phyloP scores from a whole-genome alignment of 805 yeast genomes.

The Wickerhamia fluorescens region DNA sequence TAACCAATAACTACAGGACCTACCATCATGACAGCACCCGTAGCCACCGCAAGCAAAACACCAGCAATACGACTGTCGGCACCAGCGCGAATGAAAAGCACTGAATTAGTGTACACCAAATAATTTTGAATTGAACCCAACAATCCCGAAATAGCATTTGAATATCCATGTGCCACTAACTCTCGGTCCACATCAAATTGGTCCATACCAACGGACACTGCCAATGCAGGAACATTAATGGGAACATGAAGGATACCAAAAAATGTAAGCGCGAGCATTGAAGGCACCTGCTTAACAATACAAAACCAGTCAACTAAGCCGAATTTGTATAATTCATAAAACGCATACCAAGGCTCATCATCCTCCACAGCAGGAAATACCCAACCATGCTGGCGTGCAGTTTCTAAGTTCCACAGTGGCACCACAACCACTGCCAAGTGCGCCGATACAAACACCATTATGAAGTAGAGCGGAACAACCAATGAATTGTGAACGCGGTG shows the following conservation, averaged over 20 bases:
- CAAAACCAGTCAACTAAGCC: constrained; percentile 67
- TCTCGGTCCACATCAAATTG: constrained; percentile 88
- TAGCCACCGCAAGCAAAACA: constrained; percentile 76
- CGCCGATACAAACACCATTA: constrained; percentile 58
- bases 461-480: constrained; percentile 76
- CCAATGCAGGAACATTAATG: constrained; percentile 94
- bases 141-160: constrained; percentile 78
- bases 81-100: constrained; percentile 88
- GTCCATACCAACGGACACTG: constrained; percentile 82
- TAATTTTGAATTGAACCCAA: constrained; percentile 90
- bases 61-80: constrained; percentile 90
- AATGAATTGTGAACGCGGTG: constrained; percentile 55
- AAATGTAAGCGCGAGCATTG: constrained; percentile 92
- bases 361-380: constrained; percentile 62
- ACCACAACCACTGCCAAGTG: constrained; percentile 60
- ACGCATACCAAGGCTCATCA: constrained; percentile 83
- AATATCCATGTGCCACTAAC: constrained; percentile 88
- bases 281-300: constrained; percentile 66
- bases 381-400: constrained; percentile 76
- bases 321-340: constrained; percentile 69
- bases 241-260: constrained; percentile 97
- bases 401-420: constrained; percentile 56
- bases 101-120: constrained; percentile 89
- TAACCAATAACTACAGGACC: constrained; percentile 93
- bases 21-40: constrained; percentile 69